A percentile compares a stretch with the other conserved stretches of the same genome.
phyloP scores from a whole-genome alignment of 2,329 filamentous ascomycete genomes.

The Ceratocystis colombiana region DNA sequence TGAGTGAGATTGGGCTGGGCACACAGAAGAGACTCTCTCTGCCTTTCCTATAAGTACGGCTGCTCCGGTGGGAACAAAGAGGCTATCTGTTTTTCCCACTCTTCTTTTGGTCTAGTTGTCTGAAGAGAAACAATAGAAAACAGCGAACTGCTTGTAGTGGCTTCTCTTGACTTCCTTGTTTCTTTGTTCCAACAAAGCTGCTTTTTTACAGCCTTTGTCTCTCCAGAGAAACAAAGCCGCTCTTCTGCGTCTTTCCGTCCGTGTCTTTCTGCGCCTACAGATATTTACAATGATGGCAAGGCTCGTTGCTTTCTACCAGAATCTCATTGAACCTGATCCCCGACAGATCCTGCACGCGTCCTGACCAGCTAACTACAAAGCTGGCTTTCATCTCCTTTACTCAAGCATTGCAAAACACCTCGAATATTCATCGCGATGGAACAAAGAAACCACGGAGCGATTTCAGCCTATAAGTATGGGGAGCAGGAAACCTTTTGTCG shows the following conservation, averaged over 20 bases:
- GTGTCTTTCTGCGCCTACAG: not conserved
- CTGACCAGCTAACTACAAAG: not conserved
- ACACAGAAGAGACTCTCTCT: not conserved
- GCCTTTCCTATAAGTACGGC: not conserved
- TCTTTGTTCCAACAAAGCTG: not conserved
- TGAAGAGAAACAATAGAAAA: not conserved
- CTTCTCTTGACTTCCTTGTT: not conserved
- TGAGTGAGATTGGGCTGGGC: not conserved
- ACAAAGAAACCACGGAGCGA: not conserved
- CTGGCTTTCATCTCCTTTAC: not conserved
- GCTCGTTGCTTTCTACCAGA: not conserved
- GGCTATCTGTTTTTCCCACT: not conserved
- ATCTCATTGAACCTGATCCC: not conserved
- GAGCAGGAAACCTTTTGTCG: not conserved
- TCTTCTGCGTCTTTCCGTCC: not conserved
- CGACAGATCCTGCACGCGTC: not conserved
- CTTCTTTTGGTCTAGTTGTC: not conserved
- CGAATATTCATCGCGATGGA: not conserved
- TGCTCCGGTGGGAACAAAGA: not conserved
- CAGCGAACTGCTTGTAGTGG: not conserved
- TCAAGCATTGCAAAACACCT: not conserved
- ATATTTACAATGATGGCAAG: not conserved
- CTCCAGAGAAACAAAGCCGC: not conserved
- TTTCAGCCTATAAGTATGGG: slow-evolving; percentile 3
- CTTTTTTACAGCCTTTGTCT: not conserved